Evolutionary conservation across 2,329 filamentous ascomycete genomes (phyloP).

Genomic region (Cephalotrichum gorgonifer): DNA sequence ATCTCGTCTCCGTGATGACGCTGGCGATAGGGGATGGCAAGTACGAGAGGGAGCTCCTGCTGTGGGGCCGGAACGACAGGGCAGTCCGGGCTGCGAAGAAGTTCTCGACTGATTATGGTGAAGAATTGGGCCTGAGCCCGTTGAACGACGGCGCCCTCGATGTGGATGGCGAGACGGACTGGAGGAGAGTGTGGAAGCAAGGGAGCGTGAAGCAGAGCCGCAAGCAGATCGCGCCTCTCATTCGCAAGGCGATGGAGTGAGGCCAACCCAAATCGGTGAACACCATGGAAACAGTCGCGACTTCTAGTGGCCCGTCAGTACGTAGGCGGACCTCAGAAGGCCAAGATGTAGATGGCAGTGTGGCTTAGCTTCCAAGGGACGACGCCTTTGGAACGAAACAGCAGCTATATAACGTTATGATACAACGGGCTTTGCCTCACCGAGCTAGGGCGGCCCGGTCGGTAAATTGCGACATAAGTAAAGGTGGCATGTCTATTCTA

Average conservation of each 20-base stretch:
- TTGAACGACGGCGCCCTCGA: slow-evolving; percentile 42
- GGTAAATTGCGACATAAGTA: too few relatives aligned
- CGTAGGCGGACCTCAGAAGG: too few relatives aligned
- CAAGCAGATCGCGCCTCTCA: slow-evolving; percentile 59
- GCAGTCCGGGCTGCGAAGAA: slow-evolving; percentile 38
- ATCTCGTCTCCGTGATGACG: slow-evolving; percentile 60
- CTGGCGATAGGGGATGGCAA: slow-evolving; percentile 41
- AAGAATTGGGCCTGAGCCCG: slow-evolving; percentile 42
- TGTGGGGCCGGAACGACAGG: slow-evolving; percentile 48
- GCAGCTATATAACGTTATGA: too few relatives aligned
- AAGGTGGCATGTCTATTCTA: not conserved
- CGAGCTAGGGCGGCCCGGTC: too few relatives aligned
- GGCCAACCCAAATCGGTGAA: too few relatives aligned
- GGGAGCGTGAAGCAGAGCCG: slow-evolving; percentile 48
- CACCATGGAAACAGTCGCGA: too few relatives aligned
- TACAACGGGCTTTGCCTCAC: too few relatives aligned
- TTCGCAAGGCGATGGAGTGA: slow-evolving; percentile 41
- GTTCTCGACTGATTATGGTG: slow-evolving; percentile 38
- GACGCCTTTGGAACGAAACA: too few relatives aligned
- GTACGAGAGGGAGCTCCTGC: slow-evolving; percentile 57
- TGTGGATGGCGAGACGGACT: slow-evolving; percentile 23
- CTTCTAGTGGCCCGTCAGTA: too few relatives aligned
- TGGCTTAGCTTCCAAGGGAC: too few relatives aligned
- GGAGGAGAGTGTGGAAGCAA: slow-evolving; percentile 59
- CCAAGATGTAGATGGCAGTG: too few relatives aligned